Percentiles rank a stretch among this genome's conserved stretches.
Conservation (phyloP, 495 filamentous ascomycete genomes). For the Penicillium longicatenatum region DNA sequence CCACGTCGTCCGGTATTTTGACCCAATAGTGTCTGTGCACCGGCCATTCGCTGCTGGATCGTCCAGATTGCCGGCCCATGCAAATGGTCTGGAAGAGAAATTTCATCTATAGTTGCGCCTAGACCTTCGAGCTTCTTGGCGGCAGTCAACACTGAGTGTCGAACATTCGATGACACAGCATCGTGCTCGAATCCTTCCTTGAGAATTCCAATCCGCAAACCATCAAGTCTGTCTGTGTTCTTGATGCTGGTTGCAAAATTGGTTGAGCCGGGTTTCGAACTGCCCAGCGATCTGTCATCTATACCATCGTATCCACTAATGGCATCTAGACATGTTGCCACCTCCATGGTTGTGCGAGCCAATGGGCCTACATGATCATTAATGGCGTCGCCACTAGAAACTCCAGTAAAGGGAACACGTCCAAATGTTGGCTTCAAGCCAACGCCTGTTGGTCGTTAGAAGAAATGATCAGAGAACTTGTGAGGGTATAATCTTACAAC, state of each 20-base stretch:
- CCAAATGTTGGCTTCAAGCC: constrained; percentile 55
- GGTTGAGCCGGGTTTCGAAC: constrained; percentile 46
- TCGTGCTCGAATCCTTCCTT: constrained; percentile 50
- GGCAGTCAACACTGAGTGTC: constrained; percentile 42
- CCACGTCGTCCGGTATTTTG: constrained; percentile 41
- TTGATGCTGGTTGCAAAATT: constrained; percentile 39
- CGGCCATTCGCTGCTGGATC: constrained; percentile 44
- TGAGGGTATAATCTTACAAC: constrained; percentile 26
- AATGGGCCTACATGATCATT: constrained; percentile 54
- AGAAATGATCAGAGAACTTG: background rate
- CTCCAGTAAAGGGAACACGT: constrained; percentile 53
- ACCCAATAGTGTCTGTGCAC: constrained; percentile 41
- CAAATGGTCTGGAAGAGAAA: constrained; percentile 54
- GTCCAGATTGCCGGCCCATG: constrained; percentile 54
- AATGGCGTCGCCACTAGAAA: constrained; percentile 46
- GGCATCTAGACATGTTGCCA: constrained; percentile 51
- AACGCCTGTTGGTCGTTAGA: constrained; percentile 30
- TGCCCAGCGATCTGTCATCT: constrained; percentile 54
- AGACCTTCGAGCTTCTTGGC: constrained; percentile 48
- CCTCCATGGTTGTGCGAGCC: constrained; percentile 50
- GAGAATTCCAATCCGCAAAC: constrained; percentile 54
- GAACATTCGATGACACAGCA: constrained; percentile 45
- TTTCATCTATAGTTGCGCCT: constrained; percentile 52
- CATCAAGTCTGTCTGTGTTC: constrained; percentile 37
- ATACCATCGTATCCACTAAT: constrained; percentile 59